Base-by-base conservation (phyloP, 2,329 filamentous ascomycete species). In the Orbilia oligospora region DNA sequence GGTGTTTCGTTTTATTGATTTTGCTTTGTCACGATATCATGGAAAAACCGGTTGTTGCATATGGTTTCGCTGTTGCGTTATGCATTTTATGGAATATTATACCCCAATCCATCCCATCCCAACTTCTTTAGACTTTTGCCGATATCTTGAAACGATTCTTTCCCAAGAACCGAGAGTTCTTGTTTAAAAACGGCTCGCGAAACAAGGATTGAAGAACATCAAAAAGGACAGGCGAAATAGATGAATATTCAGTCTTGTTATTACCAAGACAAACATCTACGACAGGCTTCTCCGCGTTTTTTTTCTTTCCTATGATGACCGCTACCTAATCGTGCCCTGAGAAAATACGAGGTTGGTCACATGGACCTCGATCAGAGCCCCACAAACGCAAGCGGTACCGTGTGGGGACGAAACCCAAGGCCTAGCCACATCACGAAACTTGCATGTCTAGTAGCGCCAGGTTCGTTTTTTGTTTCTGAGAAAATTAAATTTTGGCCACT, bases 341-440 rank as follows among this genome's bases (percentile, higher is more conserved):
- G 36, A 30, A 24, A 71, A 71, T 71, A 71, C 67, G 67, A 71
- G 67, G 55, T 51, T 16, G 53, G 55, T 71, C 67, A 71, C 67
- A 71, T 71, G 67, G 67, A 71, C 41, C 12, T 33, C 18, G n/a
- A 51, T 36, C 38, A 33, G 36, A 18, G 55, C 55, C 55, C 55
- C 44, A 20, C 41, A 71, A 65, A 63, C 49, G 30, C 67, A 63
- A 51, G n/a, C 24, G n/a, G 27, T 51, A 51, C 53, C 67, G 18
- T 56, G 51, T 49, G 51, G 51, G 53, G 38, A 46, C n/a, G 1
- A 16, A 9, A 46, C 33, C 66, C 38, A 46, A 49, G 51, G 22
- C 51, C 38, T 69, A 64, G 63, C 71, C 55, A 64, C 12, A 41
- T 41, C 38, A 41, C 38, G 38, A 41, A 41, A 41, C 38, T 14